Evolutionary conservation across 257 asterid genomes (phyloP).

Genomic region (Forsythia suspensa): DNA sequence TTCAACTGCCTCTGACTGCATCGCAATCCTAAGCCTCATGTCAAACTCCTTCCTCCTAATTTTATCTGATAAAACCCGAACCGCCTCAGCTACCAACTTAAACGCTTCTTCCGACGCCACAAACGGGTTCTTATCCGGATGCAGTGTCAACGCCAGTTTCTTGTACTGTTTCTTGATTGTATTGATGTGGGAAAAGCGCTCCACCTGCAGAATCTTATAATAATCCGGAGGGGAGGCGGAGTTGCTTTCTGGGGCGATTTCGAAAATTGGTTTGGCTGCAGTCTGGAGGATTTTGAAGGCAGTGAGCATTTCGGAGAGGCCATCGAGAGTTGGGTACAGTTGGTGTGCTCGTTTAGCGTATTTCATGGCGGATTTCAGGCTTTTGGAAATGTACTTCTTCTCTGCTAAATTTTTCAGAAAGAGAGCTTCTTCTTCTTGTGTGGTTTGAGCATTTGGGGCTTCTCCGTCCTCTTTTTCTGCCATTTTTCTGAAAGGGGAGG

Average conservation of each 20-base stretch:
- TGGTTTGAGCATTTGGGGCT: conserved; percentile 9
- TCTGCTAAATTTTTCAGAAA: conserved; percentile 66
- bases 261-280: conserved; percentile 26
- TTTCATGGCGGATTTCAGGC: conserved; percentile 60
- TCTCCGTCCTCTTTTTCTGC: conserved; percentile 19
- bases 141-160: conserved; percentile 71
- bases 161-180: conserved; percentile 71
- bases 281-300: conserved; percentile 60
- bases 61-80: conserved; percentile 71
- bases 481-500: conserved; percentile 27
- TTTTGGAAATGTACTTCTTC: conserved; percentile 49
- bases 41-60: conserved; percentile 77
- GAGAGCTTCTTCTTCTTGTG: conserved; percentile 40
- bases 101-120: conserved; percentile 77
- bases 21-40: conserved; percentile 55
- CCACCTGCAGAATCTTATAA: conserved; percentile 66
- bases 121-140: conserved; percentile 74
- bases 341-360: conserved; percentile 68
- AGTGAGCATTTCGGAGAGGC: conserved; percentile 59
- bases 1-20: conserved; percentile 58
- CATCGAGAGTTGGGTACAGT: conserved; percentile 53
- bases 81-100: conserved; percentile 78
- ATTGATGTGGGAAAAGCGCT: conserved; percentile 63
- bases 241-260: conserved; percentile 7
- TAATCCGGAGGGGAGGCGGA: conserved; percentile 48